Percentiles rank a stretch among this genome's conserved stretches.
Evolutionary conservation across 2,329 filamentous ascomycete species (phyloP).

Genomic region (Penicillium sp.): DNA sequence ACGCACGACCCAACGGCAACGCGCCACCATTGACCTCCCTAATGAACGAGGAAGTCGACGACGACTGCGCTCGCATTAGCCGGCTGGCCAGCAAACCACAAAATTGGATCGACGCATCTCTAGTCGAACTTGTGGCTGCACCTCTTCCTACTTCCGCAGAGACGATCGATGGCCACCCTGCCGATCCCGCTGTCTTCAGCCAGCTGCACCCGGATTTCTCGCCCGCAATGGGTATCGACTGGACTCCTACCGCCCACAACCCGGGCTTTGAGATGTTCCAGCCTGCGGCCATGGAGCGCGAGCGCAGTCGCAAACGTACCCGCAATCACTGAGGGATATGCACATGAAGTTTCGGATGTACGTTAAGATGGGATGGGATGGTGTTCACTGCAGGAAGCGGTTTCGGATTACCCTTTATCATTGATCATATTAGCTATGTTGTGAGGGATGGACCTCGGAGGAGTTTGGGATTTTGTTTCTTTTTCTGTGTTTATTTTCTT

Average conservation of each 20-base stretch:
- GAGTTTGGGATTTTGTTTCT: background rate
- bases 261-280: slow-evolving; percentile 28
- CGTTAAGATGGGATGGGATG: slow-evolving; percentile 6
- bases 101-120: slow-evolving; percentile 42
- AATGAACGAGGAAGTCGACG: slow-evolving; percentile 48
- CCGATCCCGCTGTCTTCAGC: slow-evolving; percentile 37
- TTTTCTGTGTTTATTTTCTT: background rate
- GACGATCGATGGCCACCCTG: slow-evolving; percentile 27
- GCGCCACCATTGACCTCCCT: slow-evolving; percentile 44
- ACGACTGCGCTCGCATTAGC: slow-evolving; percentile 44
- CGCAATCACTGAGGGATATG: slow-evolving; percentile 16
- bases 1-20: slow-evolving; percentile 43
- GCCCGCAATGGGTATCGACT: slow-evolving; percentile 42
- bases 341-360: slow-evolving; percentile 7
- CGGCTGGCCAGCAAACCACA: slow-evolving; percentile 38
- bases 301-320: slow-evolving; percentile 24
- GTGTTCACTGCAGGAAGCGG: slow-evolving; percentile 1
- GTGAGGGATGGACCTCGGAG: background rate
- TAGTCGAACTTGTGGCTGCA: slow-evolving; percentile 42
- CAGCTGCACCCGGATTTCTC: slow-evolving; percentile 47
- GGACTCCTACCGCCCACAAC: slow-evolving; percentile 34
- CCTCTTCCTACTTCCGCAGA: slow-evolving; percentile 27
- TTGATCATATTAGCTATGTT: slow-evolving; percentile 8
- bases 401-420: slow-evolving; percentile 1
- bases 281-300: slow-evolving; percentile 19